Conservation (phyloP, 2,329 filamentous ascomycete genomes). For the Fusarium xylarioides region DNA sequence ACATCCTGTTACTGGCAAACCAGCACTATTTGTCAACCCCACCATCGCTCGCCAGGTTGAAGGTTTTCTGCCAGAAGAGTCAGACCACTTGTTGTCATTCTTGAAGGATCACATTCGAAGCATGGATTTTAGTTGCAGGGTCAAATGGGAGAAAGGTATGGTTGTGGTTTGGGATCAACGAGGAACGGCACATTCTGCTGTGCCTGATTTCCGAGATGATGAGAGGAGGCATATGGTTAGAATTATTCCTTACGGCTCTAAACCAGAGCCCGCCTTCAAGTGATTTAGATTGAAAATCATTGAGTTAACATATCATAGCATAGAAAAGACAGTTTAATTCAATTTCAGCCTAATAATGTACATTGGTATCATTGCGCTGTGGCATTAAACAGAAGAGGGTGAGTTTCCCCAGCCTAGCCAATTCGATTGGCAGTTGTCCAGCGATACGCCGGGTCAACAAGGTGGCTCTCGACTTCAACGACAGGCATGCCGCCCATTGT, state of each 20-base stretch:
- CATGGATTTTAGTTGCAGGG: constrained; percentile 45
- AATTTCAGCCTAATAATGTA: not conserved
- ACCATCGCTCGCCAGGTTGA: constrained; percentile 43
- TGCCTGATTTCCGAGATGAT: constrained; percentile 44
- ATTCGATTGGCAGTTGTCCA: constrained; percentile 25
- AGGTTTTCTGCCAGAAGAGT: constrained; percentile 45
- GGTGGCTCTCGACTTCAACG: not conserved
- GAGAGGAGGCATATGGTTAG: constrained; percentile 46
- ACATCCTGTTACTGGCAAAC: constrained; percentile 43
- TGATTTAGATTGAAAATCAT: not conserved
- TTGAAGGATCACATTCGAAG: constrained; percentile 44
- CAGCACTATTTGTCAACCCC: constrained; percentile 44
- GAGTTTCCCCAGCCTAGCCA: not conserved
- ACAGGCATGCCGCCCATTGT: constrained; percentile 15
- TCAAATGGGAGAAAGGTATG: constrained; percentile 43
- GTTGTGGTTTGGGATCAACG: constrained; percentile 47
- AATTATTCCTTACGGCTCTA: constrained; percentile 43
- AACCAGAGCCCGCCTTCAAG: constrained; percentile 27
- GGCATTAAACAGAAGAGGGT: no score
- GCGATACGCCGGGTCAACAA: constrained; percentile 14
- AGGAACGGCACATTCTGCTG: constrained; percentile 38
- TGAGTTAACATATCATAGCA: not conserved
- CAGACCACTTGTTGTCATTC: constrained; percentile 40
- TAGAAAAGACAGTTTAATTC: not conserved
- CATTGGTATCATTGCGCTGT: not conserved